Conservation (phyloP, 352 stramenopile species). For the Phytophthora europaea region DNA sequence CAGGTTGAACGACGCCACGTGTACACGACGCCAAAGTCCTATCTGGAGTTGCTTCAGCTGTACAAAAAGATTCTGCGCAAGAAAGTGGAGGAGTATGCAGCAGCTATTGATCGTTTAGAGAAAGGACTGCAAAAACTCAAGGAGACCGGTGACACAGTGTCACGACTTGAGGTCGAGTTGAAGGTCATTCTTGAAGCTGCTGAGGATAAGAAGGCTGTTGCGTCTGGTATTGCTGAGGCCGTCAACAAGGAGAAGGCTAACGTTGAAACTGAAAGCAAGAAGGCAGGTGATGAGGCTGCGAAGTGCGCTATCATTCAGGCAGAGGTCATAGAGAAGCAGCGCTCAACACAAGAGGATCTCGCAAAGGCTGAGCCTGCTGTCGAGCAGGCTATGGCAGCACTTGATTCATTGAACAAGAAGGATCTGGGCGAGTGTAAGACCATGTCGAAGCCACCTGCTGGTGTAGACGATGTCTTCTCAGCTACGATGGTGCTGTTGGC, state of each 20-base stretch:
- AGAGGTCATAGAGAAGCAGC: constrained; percentile 95
- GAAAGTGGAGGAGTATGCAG: constrained; percentile 91
- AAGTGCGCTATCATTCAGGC: constrained; percentile 95
- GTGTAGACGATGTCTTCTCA: constrained; percentile 96
- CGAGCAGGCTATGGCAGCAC: constrained; percentile 95
- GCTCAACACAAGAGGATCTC: constrained; percentile 90
- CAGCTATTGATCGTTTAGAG: constrained; percentile 92
- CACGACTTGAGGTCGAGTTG: constrained; percentile 94
- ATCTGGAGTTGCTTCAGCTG: constrained; percentile 94
- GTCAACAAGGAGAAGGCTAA: constrained; percentile 97
- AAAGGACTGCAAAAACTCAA: constrained; percentile 95
- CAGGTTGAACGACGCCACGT: constrained; percentile 93
- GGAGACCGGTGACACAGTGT: constrained; percentile 94
- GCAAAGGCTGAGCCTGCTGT: constrained; percentile 96
- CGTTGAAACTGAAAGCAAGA: constrained; percentile 96
- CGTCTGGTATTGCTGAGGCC: constrained; percentile 95
- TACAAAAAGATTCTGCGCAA: constrained; percentile 96
- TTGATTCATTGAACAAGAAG: constrained; percentile 98
- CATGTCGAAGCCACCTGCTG: constrained; percentile 95
- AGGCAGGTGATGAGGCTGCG: constrained; percentile 92
- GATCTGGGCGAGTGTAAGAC: constrained; percentile 97
- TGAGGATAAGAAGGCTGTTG: constrained; percentile 96
- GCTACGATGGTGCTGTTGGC: constrained; percentile 95
- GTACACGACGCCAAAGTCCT: constrained; percentile 97
- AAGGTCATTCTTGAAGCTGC: constrained; percentile 97